These are phyloP conservation scores for Osmanthus fragrans DNA, from an alignment of 257 asterid species.

Conservation along the genomic window DNA sequence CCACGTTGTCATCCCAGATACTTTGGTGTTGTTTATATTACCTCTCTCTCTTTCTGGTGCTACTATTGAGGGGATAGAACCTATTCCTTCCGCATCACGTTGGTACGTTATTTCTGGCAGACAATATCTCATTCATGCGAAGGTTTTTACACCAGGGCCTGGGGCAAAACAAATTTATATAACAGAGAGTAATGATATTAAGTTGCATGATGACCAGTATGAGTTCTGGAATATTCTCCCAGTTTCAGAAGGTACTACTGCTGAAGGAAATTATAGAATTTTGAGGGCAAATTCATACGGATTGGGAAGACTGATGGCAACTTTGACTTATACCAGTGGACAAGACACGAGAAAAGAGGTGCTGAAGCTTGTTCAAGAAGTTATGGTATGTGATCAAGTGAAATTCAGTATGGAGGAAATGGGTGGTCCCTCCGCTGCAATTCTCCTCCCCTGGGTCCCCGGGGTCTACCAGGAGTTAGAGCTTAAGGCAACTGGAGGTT, in stretches of 20 bases:
- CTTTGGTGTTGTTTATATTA: conserved; percentile 51
- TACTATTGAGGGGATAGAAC: conserved; percentile 45
- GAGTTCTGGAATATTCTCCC: conserved; percentile 72
- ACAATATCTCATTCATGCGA: conserved; percentile 58
- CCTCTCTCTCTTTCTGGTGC: conserved; percentile 62
- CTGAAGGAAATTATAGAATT: conserved; percentile 43
- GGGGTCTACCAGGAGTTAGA: conserved; percentile 84
- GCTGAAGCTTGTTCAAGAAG: conserved; percentile 81
- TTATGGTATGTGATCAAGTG: conserved; percentile 90
- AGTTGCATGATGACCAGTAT: conserved; percentile 51
- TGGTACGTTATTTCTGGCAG: conserved; percentile 86
- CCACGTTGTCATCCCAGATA: conserved; percentile 81
- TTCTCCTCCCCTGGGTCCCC: conserved; percentile 83
- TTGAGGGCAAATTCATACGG: conserved; percentile 67
- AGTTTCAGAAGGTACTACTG: conserved; percentile 40
- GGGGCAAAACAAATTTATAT: conserved; percentile 64
- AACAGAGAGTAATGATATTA: conserved; percentile 69
- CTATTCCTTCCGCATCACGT: conserved; percentile 61
- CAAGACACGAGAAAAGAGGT: conserved; percentile 55
- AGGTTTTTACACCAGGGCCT: conserved; percentile 71
- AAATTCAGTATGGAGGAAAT: conserved; percentile 46
- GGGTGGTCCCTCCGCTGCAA: conserved; percentile 32
- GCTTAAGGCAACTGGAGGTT: conserved; percentile 81
- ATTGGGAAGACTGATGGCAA: conserved; percentile 76
- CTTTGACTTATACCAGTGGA: conserved; percentile 60